Percentiles rank a stretch among this genome's conserved stretches.
phyloP scores from a whole-genome alignment of 805 yeast species.

The Kockiozyma suomiensis region DNA sequence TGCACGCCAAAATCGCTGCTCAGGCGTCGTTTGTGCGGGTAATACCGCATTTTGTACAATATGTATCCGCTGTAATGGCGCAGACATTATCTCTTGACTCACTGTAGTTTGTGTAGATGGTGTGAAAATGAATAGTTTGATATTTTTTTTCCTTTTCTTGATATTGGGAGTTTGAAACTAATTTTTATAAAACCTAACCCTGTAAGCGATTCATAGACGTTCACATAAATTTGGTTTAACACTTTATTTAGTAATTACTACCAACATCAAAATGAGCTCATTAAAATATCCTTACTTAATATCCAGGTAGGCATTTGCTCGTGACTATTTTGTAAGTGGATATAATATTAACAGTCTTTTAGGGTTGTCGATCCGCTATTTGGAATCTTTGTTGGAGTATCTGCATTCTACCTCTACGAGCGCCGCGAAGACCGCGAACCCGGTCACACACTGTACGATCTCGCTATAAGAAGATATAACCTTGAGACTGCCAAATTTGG shows the following conservation, averaged over 20 bases:
- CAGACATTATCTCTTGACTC: constrained; percentile 60
- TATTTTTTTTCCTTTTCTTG: constrained; percentile 7
- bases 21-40: constrained; percentile 86
- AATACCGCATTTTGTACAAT: constrained; percentile 72
- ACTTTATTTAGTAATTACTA: too few species aligned
- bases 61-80: constrained; percentile 64
- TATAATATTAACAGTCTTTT: background rate
- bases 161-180: constrained; percentile 13
- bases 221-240: too few species aligned
- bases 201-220: too few species aligned
- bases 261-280: constrained; percentile 5
- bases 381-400: constrained; percentile 33
- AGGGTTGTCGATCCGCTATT: constrained; percentile 34
- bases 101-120: background rate
- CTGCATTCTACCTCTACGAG: constrained; percentile 34
- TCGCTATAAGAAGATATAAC: constrained; percentile 21
- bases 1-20: constrained; percentile 91
- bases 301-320: constrained; percentile 28
- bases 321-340: background rate
- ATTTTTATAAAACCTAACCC: background rate
- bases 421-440: constrained; percentile 32
- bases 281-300: constrained; percentile 33
- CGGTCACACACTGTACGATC: constrained; percentile 29
- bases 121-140: background rate
- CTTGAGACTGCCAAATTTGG: constrained; percentile 13